Evolutionary conservation across 257 asterid genomes (phyloP), one percentile per base, ranked within the genome.

Genomic region (Gardenia jasminoides): DNA sequence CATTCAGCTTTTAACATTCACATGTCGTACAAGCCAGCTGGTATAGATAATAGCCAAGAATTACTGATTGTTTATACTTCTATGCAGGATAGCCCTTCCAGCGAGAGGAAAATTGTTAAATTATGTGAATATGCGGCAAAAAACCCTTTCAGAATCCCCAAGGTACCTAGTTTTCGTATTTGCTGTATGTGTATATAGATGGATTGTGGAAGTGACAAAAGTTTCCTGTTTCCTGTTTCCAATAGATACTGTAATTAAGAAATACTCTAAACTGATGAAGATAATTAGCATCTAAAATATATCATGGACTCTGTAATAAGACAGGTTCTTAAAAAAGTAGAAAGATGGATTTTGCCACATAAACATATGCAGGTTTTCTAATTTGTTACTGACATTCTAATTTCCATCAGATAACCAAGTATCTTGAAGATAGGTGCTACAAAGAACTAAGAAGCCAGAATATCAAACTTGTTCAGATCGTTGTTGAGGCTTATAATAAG

Each of bases 101-200:
- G 83, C 83, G 98, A 94, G 2, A 87, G 99, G 80, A 96, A 91
- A 85, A 89, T 96, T 74, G 86, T 80, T 48, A 96, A 93, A 85
- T 87, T 96, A 64, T 96, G 98, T 82, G 98, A 93, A 86, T 96
- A 96, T 89, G 99, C 99, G 36, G 91, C 89, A 26, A 96, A 91
- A 89, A 96, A 96, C 80, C 97, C 97, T 83, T 71, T 87, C 78
- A 90, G 97, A 75, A 92, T 96, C 72, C 98, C 99, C 12, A 96
- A 91, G 97, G 98, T 96, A 81, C 75, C 56, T 75, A 61, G 24
- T 48, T 28, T 41, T 67, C 41, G 50, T 11, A 30, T n/a, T 20
- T 19, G 46, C 68, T 1, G 5, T 41, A 46, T n/a, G 9, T 16
- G 5, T 75, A n/a, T 10, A 3, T 20, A 28, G 50, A 20, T 67